These are phyloP conservation scores for Xylariomycetidae sp. DNA, from an alignment of 2,329 filamentous ascomycete species.

Conservation along the genomic window DNA sequence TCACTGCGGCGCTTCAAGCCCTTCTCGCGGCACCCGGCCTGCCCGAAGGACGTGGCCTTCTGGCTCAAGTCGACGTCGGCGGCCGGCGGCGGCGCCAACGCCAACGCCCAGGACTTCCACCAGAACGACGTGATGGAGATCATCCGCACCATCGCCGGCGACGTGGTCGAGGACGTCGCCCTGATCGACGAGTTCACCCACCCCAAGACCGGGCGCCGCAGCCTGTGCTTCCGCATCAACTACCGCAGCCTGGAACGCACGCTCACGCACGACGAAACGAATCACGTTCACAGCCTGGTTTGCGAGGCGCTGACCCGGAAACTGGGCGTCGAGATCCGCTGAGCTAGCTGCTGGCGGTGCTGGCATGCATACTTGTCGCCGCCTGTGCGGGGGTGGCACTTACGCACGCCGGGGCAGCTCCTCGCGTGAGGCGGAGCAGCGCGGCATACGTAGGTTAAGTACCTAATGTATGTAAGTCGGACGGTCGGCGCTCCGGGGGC, in stretches of 20 bases:
- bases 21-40: slow-evolving; percentile 87
- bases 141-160: slow-evolving; percentile 74
- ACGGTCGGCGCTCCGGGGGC: too few relatives aligned
- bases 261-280: slow-evolving; percentile 75
- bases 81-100: slow-evolving; percentile 38
- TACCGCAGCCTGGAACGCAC: slow-evolving; percentile 91
- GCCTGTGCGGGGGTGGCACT: too few relatives aligned
- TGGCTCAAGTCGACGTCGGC: slow-evolving; percentile 59
- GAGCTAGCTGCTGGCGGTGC: too few relatives aligned
- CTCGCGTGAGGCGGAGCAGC: too few relatives aligned
- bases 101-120: slow-evolving; percentile 57
- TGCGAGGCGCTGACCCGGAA: slow-evolving; percentile 57
- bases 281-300: slow-evolving; percentile 67
- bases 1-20: slow-evolving; percentile 63
- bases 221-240: slow-evolving; percentile 87
- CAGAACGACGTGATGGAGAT: slow-evolving; percentile 98
- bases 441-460: too few relatives aligned
- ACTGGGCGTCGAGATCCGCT: slow-evolving; percentile 76
- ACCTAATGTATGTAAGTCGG: too few relatives aligned
- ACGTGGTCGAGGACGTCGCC: slow-evolving; percentile 80
- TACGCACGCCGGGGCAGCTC: too few relatives aligned
- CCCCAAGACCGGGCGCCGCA: slow-evolving; percentile 75
- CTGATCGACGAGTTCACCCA: slow-evolving; percentile 84
- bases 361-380: too few relatives aligned
- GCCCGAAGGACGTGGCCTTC: slow-evolving; percentile 89